These are phyloP conservation scores for Melastoma candidum DNA, from an alignment of 441 rosid species.

Conservation along the genomic window DNA sequence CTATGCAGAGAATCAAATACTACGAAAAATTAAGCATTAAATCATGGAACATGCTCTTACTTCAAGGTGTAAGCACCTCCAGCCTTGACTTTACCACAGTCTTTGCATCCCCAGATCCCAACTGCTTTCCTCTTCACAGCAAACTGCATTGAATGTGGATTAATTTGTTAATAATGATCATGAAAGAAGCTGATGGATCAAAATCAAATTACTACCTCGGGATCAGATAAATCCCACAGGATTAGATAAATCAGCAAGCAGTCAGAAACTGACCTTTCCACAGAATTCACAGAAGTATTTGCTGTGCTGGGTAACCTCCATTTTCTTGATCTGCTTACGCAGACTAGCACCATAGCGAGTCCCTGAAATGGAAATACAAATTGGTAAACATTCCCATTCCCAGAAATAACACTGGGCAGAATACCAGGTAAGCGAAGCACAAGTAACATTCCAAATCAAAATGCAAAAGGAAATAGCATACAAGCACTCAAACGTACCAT, in stretches of 20 bases:
- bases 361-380: constrained; percentile 23
- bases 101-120: constrained; percentile 94
- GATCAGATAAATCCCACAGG: neutral
- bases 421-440: too few species aligned
- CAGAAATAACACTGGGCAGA: too few species aligned
- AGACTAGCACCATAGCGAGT: constrained; percentile 93
- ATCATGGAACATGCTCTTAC: constrained; percentile 22
- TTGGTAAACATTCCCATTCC: too few species aligned
- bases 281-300: constrained; percentile 96
- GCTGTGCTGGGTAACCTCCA: constrained; percentile 45
- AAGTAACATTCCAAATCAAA: too few species aligned
- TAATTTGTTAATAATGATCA: too few species aligned
- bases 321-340: constrained; percentile 84
- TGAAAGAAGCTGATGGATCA: too few species aligned
- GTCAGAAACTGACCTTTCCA: constrained; percentile 51
- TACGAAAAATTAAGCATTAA: neutral
- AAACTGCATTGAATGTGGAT: constrained; percentile 26
- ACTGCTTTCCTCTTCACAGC: constrained; percentile 90
- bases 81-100: constrained; percentile 85
- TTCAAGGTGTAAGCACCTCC: constrained; percentile 97
- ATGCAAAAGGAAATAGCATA: too few species aligned
- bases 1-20: neutral
- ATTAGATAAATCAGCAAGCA: neutral
- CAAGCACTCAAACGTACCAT: constrained; percentile 24
- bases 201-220: too few species aligned